Evolutionary conservation across 2,329 filamentous ascomycete species (phyloP).

Genomic region (Botrytis sinoallii): DNA sequence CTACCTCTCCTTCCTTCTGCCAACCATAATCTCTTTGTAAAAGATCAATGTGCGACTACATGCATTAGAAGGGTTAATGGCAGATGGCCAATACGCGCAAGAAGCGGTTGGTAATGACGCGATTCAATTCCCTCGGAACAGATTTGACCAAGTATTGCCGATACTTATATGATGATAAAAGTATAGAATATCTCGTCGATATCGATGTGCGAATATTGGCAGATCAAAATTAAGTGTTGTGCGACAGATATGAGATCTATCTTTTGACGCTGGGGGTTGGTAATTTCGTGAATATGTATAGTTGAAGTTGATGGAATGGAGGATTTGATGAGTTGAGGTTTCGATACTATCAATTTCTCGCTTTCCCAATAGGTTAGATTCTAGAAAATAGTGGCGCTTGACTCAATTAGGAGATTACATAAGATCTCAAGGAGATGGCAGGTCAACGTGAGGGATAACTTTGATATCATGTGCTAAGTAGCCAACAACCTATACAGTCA

Average conservation of each 20-base stretch:
- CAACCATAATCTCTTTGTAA: conserved; percentile 36
- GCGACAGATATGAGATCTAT: conserved; percentile 1
- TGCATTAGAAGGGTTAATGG: conserved; percentile 29
- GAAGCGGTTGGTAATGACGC: conserved; percentile 23
- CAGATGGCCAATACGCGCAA: conserved; percentile 30
- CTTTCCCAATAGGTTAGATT: conserved; percentile 14
- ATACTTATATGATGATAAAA: conserved; percentile 10
- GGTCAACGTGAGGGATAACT: background rate
- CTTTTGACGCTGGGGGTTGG: conserved; percentile 17
- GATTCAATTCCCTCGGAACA: conserved; percentile 20
- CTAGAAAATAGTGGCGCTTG: background rate
- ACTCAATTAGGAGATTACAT: background rate
- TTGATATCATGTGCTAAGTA: background rate
- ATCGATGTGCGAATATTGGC: conserved; percentile 17
- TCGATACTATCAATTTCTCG: conserved; percentile 14
- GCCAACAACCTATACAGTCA: no score
- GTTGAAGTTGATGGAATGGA: conserved; percentile 16
- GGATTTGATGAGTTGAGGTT: conserved; percentile 11
- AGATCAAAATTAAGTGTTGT: conserved; percentile 6
- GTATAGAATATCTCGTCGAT: conserved; percentile 15
- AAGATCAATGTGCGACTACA: conserved; percentile 30
- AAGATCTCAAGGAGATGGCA: conserved; percentile 10
- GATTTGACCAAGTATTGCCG: conserved; percentile 6
- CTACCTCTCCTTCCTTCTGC: conserved; percentile 36
- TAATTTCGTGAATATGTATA: conserved; percentile 13